Evolutionary conservation across 345 rosid genomes (phyloP), one percentile per base, ranked within the genome.

Genomic region (Arabidopsis arenosa): DNA sequence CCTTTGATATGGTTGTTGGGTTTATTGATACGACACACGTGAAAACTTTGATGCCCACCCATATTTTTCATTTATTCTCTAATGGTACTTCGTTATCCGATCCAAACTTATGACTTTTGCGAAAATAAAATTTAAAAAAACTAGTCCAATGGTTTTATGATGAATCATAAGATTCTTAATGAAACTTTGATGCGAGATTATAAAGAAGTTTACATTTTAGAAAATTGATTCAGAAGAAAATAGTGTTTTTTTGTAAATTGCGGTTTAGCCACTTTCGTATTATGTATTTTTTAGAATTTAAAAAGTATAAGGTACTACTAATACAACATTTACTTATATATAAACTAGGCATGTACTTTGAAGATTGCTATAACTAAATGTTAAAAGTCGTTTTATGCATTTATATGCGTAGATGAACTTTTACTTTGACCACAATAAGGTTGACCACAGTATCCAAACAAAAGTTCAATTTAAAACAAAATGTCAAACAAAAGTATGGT

Each of bases 21-120:
- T 66, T 73, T 49, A 47, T 51, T 81, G 75, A 84, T 76, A 68
- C 75, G 57, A 32, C 57, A 66, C 85, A 81, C 82, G 85, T 74
- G 83, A 70, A 56, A 35, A 54, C 64, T 51, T 72, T 72, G 44
- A 59, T 58, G 23, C 63, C 64, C 73, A 72, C 63, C 77, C 43
- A 58, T 45, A 58, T 78, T 70, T 15, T 47, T 15, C 55, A 28
- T 59, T 75, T 68, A 66, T 68, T 33, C 68, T 37, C 45, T 58
- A 59, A 35, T 35, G 13, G 1, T 61, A 37, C 66, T 58, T 35
- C 44, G 2, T 33, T 43, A n/a, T 56, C 36, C 54, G 47, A 55
- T 70, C 49, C 60, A 56, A 39, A 72, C 63, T 58, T 58, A 40
- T 8, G 6, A 43, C 28, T 59, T 59, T 51, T 33, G n/a, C 54